Evolutionary conservation across 2,329 filamentous ascomycete species (phyloP).

Genomic region (Escovopsis sp.): DNA sequence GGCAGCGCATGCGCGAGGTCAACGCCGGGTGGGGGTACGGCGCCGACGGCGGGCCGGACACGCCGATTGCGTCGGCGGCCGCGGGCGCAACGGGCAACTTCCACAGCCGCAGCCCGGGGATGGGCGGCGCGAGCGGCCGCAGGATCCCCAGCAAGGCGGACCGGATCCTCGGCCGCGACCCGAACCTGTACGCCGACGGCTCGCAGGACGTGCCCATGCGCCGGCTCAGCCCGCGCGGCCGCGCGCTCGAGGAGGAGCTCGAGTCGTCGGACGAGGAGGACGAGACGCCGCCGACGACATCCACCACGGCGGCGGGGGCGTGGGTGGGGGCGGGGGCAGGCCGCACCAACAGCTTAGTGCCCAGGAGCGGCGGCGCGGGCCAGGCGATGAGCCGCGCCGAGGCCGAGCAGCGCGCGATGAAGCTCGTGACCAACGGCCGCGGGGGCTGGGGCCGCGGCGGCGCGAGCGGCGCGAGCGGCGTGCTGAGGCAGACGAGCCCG

Average conservation of each 20-base stretch:
- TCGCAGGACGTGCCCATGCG: slow-evolving; percentile 30
- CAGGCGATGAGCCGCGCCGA: slow-evolving; percentile 16
- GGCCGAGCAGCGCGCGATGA: slow-evolving; percentile 30
- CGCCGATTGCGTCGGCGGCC: slow-evolving; percentile 2
- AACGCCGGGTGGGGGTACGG: slow-evolving; percentile 51
- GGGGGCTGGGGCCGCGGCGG: slow-evolving; percentile 24
- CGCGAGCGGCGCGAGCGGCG: slow-evolving; percentile 29
- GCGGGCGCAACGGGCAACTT: slow-evolving; percentile 8
- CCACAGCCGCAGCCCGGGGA: slow-evolving; percentile 9
- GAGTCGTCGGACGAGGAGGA: slow-evolving; percentile 25
- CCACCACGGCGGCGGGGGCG: neutral
- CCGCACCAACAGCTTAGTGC: too few species aligned
- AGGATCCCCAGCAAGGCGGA: slow-evolving; percentile 41
- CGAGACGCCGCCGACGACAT: slow-evolving; percentile 12
- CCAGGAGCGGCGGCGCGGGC: neutral
- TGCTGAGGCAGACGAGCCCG: slow-evolving; percentile 19
- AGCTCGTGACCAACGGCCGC: slow-evolving; percentile 25
- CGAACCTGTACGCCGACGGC: slow-evolving; percentile 38
- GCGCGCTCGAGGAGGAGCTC: slow-evolving; percentile 28
- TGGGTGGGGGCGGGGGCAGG: too few species aligned
- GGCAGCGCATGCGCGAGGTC: slow-evolving; percentile 48
- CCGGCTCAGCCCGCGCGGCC: slow-evolving; percentile 31
- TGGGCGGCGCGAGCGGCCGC: slow-evolving; percentile 14
- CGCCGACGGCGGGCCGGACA: slow-evolving; percentile 9
- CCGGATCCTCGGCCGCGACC: slow-evolving; percentile 41